Evolutionary conservation across 2,329 filamentous ascomycete species (phyloP).

Genomic region (Cladosporium sp.): DNA sequence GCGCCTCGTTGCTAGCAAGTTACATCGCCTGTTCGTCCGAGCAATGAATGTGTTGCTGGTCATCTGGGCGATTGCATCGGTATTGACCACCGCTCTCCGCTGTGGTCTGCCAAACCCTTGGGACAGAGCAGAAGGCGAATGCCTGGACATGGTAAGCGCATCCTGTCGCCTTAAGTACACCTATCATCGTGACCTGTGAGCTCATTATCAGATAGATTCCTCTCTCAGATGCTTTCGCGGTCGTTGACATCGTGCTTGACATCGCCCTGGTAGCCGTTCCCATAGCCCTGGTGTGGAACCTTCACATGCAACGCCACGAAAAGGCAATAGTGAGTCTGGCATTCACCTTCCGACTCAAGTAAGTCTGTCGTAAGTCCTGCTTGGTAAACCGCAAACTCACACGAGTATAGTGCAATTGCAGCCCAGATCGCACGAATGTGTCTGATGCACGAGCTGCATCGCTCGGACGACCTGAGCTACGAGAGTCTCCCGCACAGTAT

Average conservation of each 20-base stretch:
- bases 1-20: not conserved
- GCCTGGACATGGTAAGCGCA: not conserved
- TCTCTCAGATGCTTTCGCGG: not conserved
- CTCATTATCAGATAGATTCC: not conserved
- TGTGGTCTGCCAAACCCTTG: not conserved
- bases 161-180: not conserved
- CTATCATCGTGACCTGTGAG: not conserved
- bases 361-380: not conserved
- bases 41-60: not conserved
- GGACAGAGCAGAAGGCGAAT: not conserved
- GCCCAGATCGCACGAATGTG: not conserved
- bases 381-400: not conserved
- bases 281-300: not conserved
- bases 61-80: not conserved
- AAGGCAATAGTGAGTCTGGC: not conserved
- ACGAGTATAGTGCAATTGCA: not conserved
- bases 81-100: not conserved
- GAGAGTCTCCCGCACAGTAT: not conserved
- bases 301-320: not conserved
- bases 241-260: not conserved
- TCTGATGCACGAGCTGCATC: not conserved
- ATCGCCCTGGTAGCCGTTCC: not conserved
- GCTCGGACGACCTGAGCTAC: not conserved
- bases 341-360: not conserved
- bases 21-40: not conserved